phyloP scores from a whole-genome alignment of 2,329 filamentous ascomycete species.

The Pestalotiopsis sp. region DNA sequence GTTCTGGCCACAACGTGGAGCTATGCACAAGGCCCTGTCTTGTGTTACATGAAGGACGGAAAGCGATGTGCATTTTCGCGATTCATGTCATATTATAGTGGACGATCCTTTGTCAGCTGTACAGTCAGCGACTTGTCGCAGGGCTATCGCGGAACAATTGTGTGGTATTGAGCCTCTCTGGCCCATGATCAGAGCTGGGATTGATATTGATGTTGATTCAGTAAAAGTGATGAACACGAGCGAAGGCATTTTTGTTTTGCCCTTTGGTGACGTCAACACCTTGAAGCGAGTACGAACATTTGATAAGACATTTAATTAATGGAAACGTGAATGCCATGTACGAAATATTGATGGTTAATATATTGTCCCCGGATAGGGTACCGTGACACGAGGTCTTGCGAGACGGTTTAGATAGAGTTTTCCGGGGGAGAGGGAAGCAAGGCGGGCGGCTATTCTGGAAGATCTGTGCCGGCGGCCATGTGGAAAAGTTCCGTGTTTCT shows the following conservation, averaged over 20 bases:
- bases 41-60: neutral
- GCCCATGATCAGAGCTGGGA: neutral
- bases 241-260: neutral
- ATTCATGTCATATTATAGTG: neutral
- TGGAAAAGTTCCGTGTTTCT: neutral
- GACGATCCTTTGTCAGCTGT: neutral
- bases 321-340: too few species aligned
- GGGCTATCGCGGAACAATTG: neutral
- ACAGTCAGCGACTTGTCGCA: neutral
- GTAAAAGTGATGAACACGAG: neutral
- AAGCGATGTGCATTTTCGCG: neutral
- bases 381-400: too few species aligned
- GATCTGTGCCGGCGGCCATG: too few species aligned
- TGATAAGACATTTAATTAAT: neutral
- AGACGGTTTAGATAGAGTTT: too few species aligned
- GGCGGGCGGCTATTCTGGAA: too few species aligned
- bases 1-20: neutral
- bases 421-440: too few species aligned
- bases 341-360: too few species aligned
- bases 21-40: neutral
- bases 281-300: neutral
- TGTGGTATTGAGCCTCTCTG: neutral
- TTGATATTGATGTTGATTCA: neutral
- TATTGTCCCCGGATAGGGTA: too few species aligned
- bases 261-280: neutral